Evolutionary conservation across 352 stramenopile species (phyloP), one percentile per base, ranked within the genome.

Genomic region (Lagenidium giganteum): DNA sequence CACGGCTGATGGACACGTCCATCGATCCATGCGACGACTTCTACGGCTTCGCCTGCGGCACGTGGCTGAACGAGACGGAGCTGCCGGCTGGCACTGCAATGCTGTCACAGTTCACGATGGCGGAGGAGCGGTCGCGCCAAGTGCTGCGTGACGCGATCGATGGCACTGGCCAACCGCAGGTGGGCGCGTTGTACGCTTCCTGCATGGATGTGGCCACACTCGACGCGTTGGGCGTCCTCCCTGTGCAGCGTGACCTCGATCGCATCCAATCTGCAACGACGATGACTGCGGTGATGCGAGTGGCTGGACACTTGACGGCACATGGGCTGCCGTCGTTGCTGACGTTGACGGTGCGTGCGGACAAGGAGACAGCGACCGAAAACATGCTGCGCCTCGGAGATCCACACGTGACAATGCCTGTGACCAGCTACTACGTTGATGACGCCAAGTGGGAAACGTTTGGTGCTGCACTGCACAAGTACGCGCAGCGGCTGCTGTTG

Each of bases 371-470:
- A 44, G 73, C 67, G 4, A 69, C 82, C 25, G 58, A 62, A 22
- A 89, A 77, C 37, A 60, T 93, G 14, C 54, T 83, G 1, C 77
- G 93, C 54, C 47, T 95, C 5, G 64, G 51, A 20, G 67, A 89
- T 46, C 66, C 44, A 8, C 53, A 84, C 3, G 64, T 97, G 33
- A 73, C 61, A 22, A 57, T 98, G 14, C 80, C 86, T 2, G 83
- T 92, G 49, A 61, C 72, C 30, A 91, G 95, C 51, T 97, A 97
- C 56, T 92, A 97, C 36, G n/a, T n/a, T n/a, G 77, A 96, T 36
- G 45, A 56, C 14, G n/a, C n/a, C n/a, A n/a, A n/a, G n/a, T n/a
- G n/a, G n/a, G 35, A 54, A 13, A 56, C 59, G 2, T 32, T 76
- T 8, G 69, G 75, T 43, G 46, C 44, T 11, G 51, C 61, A 13